Evolutionary conservation across 2,329 filamentous ascomycete genomes (phyloP), one percentile per base, ranked within the genome.

Genomic region (Claviceps lovelessii): DNA sequence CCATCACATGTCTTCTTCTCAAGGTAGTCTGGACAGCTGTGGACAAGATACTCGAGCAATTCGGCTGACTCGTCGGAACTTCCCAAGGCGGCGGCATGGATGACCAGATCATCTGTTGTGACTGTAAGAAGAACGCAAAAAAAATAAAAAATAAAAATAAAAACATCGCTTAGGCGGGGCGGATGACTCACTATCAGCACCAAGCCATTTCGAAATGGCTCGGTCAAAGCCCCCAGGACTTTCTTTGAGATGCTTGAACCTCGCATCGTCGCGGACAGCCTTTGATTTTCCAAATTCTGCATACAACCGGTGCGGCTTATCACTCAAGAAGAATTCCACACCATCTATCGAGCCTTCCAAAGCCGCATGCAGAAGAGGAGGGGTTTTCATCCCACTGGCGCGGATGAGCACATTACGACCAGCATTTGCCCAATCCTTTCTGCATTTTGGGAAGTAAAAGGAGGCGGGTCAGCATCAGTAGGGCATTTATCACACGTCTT

Each of bases 321-420:
- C 85, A 55, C 85, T 83, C 54, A 89, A 68, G 65, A 91, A 88
- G 80, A 86, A 94, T 63, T 93, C 83, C 0, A 88, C 79, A 19
- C 77, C 76, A 44, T 84, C 78, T n/a, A 91, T 65, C 23, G 74
- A 84, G 3, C 81, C 80, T 2, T 61, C 61, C 9, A 70, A 61
- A 13, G 79, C 82, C 48, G 83, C 81, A 57, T 76, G 69, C 1
- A 87, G 73, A 9, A 87, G 68, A 3, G 84, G 86, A 2, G 83
- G 78, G 0, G 70, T 73, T 39, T 72, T 70, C 52, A 70, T 64
- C 10, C 73, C 76, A 0, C 65, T 67, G 4, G 68, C 62, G 45
- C 64, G 70, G 13, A 64, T 61, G 5, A 73, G 67, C 39, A 73
- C 65, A 35, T 72, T 70, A 13, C 79, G 76, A 3, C 81, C 81